A percentile compares a stretch with the other conserved stretches of the same genome.
Conservation (phyloP, 2,329 filamentous ascomycete species). For the Apiospora arundinis region DNA sequence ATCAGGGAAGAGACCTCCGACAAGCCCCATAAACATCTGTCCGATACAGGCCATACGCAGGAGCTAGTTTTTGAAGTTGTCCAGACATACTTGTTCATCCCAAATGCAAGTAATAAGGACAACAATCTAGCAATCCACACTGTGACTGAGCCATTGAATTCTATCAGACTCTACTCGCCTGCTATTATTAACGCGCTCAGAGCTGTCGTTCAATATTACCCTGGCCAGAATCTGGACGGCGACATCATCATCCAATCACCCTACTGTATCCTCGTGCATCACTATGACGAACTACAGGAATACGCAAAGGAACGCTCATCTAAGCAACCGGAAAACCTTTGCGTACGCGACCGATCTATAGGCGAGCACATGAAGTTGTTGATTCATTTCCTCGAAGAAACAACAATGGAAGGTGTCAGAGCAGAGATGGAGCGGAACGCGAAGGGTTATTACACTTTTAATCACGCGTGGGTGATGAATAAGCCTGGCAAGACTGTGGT, state of each 20-base stretch:
- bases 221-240: conserved; percentile 31
- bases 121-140: neutral
- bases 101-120: accelerated
- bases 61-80: conserved; percentile 10
- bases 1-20: neutral
- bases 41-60: too few relatives aligned
- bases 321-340: conserved; percentile 18
- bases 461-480: conserved; percentile 20
- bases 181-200: neutral
- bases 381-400: conserved; percentile 32
- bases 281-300: conserved; percentile 33
- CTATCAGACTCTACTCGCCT: neutral
- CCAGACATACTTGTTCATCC: neutral
- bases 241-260: conserved; percentile 32
- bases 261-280: conserved; percentile 35
- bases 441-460: conserved; percentile 29
- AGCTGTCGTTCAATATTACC: conserved; percentile 34
- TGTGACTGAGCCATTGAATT: neutral
- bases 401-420: conserved; percentile 32
- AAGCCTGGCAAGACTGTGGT: conserved; percentile 28
- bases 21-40: neutral
- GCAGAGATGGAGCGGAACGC: conserved; percentile 31
- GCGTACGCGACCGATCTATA: conserved; percentile 27
- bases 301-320: neutral
- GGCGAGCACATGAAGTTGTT: conserved; percentile 28